A percentile compares a stretch with the other conserved stretches of the same genome.
Conservation (phyloP, 139 green algal species). For the Spirogloea muscicola region DNA sequence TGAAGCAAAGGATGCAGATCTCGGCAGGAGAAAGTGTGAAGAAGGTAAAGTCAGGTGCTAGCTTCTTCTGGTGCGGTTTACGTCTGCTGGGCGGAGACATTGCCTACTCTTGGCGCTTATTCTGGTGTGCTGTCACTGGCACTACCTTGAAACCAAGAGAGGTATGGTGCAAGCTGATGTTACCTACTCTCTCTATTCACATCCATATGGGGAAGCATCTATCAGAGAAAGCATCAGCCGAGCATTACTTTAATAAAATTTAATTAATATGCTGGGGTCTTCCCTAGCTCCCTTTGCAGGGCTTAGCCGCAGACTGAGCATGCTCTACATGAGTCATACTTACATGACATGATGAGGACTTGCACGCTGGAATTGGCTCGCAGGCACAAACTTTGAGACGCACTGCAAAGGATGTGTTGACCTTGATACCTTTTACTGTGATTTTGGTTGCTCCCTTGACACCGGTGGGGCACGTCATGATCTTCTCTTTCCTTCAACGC, state of each 20-base stretch:
- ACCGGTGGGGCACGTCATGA: constrained; percentile 92
- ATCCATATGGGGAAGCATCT: no score
- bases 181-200: no score
- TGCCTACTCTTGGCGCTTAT: constrained; percentile 31
- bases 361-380: no score
- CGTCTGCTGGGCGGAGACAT: constrained; percentile 55
- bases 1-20: constrained; percentile 12
- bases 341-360: no score
- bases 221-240: no score
- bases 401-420: constrained; percentile 83
- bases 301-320: no score
- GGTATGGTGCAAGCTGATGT: no score
- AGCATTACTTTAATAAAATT: no score
- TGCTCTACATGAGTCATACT: no score
- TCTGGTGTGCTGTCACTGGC: constrained; percentile 55
- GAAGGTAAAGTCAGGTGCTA: constrained; percentile 62
- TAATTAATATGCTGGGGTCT: no score
- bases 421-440: constrained; percentile 94
- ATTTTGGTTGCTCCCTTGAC: constrained; percentile 96
- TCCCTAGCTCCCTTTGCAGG: no score
- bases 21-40: not conserved
- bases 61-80: constrained; percentile 77
- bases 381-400: constrained; percentile 67
- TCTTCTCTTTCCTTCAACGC: constrained; percentile 94
- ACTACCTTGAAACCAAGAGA: constrained; percentile 84